phyloP scores from a whole-genome alignment of 495 filamentous ascomycete genomes.

The Podospora sp. region DNA sequence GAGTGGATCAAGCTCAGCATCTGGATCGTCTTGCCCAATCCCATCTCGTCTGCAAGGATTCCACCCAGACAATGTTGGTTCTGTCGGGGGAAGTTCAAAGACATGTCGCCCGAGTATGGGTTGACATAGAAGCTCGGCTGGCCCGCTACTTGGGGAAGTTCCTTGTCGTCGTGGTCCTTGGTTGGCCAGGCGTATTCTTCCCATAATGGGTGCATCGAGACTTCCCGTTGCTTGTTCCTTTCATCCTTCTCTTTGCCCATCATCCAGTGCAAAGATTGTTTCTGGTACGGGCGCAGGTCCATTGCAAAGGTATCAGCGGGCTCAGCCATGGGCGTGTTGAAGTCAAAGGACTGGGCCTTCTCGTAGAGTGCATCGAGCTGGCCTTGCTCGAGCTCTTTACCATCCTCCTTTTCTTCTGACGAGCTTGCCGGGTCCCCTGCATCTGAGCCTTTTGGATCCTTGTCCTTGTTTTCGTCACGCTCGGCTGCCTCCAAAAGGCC shows the following conservation, averaged over 20 bases:
- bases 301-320: slow-evolving; percentile 80
- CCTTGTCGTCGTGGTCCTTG: slow-evolving; percentile 83
- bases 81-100: slow-evolving; percentile 88
- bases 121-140: slow-evolving; percentile 88
- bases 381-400: slow-evolving; percentile 89
- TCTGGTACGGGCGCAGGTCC: slow-evolving; percentile 89
- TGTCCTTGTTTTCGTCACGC: slow-evolving; percentile 76
- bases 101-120: slow-evolving; percentile 92
- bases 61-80: slow-evolving; percentile 94
- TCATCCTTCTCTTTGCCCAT: slow-evolving; percentile 85
- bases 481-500: slow-evolving; percentile 86
- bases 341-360: slow-evolving; percentile 97
- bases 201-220: slow-evolving; percentile 96
- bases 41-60: slow-evolving; percentile 90
- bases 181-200: slow-evolving; percentile 91
- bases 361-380: slow-evolving; percentile 92
- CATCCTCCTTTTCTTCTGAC: slow-evolving; percentile 75
- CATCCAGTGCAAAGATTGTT: slow-evolving; percentile 95
- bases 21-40: slow-evolving; percentile 94
- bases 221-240: slow-evolving; percentile 59
- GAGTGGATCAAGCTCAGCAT: slow-evolving; percentile 94
- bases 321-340: slow-evolving; percentile 81
- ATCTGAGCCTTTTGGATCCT: slow-evolving; percentile 41
- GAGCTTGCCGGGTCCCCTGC: slow-evolving; percentile 52
- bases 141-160: slow-evolving; percentile 62